phyloP scores from a whole-genome alignment of 2,329 filamentous ascomycete species.

The Aspergillus viridinutans region DNA sequence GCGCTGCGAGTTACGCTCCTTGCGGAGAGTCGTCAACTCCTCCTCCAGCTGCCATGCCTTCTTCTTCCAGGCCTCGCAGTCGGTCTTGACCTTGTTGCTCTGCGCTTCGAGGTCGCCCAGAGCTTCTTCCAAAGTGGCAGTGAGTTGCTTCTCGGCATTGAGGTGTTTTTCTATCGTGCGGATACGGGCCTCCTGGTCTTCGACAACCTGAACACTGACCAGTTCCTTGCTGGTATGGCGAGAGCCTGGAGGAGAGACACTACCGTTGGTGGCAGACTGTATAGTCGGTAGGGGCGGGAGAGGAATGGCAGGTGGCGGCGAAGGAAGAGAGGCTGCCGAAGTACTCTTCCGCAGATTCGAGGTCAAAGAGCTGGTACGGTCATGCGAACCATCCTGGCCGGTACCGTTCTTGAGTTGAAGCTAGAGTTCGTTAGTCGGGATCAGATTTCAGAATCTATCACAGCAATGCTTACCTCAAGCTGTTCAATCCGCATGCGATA shows the following conservation, averaged over 20 bases:
- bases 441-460: not conserved
- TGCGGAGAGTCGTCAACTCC: slow-evolving; percentile 51
- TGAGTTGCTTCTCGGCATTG: slow-evolving; percentile 92
- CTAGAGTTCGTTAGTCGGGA: slow-evolving; percentile 21
- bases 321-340: slow-evolving; percentile 79
- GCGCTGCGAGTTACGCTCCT: slow-evolving; percentile 56
- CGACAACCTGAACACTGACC: slow-evolving; percentile 73
- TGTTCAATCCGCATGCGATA: slow-evolving; percentile 54
- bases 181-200: slow-evolving; percentile 93
- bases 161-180: slow-evolving; percentile 96
- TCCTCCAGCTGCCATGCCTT: slow-evolving; percentile 73
- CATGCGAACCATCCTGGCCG: slow-evolving; percentile 40
- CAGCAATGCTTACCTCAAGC: slow-evolving; percentile 63
- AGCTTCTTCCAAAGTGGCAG: slow-evolving; percentile 89
- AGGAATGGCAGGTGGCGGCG: slow-evolving; percentile 92
- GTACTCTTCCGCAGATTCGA: slow-evolving; percentile 79
- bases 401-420: slow-evolving; percentile 41
- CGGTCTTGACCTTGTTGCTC: slow-evolving; percentile 84
- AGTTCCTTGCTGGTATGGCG: slow-evolving; percentile 80
- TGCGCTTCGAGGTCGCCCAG: slow-evolving; percentile 89
- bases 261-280: slow-evolving; percentile 46
- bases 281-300: slow-evolving; percentile 78
- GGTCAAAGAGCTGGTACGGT: slow-evolving; percentile 55
- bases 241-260: slow-evolving; percentile 56
- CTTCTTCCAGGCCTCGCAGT: slow-evolving; percentile 87